phyloP scores from a whole-genome alignment of 1,139 yeast species.

The Komagataea norvegica region DNA sequence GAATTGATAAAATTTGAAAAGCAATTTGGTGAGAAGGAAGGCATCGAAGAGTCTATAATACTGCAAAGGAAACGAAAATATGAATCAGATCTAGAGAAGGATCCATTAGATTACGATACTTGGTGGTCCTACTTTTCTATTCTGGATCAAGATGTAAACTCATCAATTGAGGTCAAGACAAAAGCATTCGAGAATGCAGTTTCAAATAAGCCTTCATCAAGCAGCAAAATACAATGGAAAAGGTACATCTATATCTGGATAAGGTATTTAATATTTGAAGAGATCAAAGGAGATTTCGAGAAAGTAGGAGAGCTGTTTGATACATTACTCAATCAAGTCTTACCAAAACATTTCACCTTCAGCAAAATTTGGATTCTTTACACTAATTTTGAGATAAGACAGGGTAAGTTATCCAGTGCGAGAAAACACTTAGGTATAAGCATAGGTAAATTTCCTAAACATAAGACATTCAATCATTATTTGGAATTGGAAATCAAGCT shows the following conservation, averaged over 20 bases:
- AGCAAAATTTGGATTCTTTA: slow-evolving; percentile 69
- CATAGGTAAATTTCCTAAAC: slow-evolving; percentile 62
- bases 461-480: slow-evolving; percentile 56
- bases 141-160: slow-evolving; percentile 26
- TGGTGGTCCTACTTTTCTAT: slow-evolving; percentile 76
- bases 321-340: slow-evolving; percentile 39
- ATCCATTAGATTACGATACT: slow-evolving; percentile 61
- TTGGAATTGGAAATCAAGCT: slow-evolving; percentile 46
- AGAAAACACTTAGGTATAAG: slow-evolving; percentile 70
- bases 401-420: slow-evolving; percentile 45
- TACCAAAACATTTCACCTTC: slow-evolving; percentile 62
- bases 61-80: slow-evolving; percentile 53
- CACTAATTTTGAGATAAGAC: slow-evolving; percentile 73
- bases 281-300: slow-evolving; percentile 43
- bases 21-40: slow-evolving; percentile 51
- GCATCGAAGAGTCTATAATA: slow-evolving; percentile 48
- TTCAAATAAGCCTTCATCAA: slow-evolving; percentile 32
- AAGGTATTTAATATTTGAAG: slow-evolving; percentile 60
- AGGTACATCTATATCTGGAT: slow-evolving; percentile 70
- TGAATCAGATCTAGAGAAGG: slow-evolving; percentile 41
- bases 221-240: slow-evolving; percentile 49
- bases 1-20: slow-evolving; percentile 60
- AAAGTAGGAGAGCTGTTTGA: slow-evolving; percentile 48
- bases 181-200: slow-evolving; percentile 46
- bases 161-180: slow-evolving; percentile 29